Percentiles rank a stretch among this genome's conserved stretches.
These are phyloP conservation scores for Penicillium sp. DNA, from an alignment of 2,329 filamentous ascomycete species.

Conservation along the genomic window DNA sequence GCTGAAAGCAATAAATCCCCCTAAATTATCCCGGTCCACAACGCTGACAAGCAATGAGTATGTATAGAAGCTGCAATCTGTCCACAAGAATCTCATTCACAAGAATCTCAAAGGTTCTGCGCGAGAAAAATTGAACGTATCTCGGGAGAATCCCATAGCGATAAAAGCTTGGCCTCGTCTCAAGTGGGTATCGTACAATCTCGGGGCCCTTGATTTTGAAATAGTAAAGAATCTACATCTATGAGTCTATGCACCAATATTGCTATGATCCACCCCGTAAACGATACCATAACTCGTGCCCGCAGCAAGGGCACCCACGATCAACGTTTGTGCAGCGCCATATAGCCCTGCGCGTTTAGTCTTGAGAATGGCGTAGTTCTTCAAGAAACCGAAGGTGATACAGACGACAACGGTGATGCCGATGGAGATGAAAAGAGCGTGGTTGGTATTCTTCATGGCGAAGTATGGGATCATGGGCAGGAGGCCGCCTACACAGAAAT, in stretches of 20 bases:
- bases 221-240: neutral
- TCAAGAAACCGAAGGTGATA: slow-evolving; percentile 49
- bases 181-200: too few relatives aligned
- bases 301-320: slow-evolving; percentile 40
- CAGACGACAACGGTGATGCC: slow-evolving; percentile 48
- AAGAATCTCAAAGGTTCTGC: too few relatives aligned
- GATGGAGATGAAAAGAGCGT: slow-evolving; percentile 48
- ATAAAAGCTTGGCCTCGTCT: too few relatives aligned
- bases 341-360: slow-evolving; percentile 22
- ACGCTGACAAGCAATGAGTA: too few relatives aligned
- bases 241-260: neutral
- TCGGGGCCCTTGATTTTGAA: too few relatives aligned
- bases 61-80: too few relatives aligned
- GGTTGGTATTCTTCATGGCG: slow-evolving; percentile 39
- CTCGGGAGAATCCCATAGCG: too few relatives aligned
- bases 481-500: slow-evolving; percentile 28
- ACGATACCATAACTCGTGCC: slow-evolving; percentile 42
- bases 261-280: slow-evolving; percentile 20
- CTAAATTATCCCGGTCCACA: too few relatives aligned
- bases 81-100: too few relatives aligned
- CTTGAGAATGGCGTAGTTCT: slow-evolving; percentile 38
- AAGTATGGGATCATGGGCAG: slow-evolving; percentile 54
- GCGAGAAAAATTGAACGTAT: too few relatives aligned
- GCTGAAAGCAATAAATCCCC: too few relatives aligned
- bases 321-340: slow-evolving; percentile 38